Evolutionary conservation across 768 basidiomycete genomes (phyloP), one percentile per base, ranked within the genome.

Genomic region (Tylopilus rubrobrunneus): DNA sequence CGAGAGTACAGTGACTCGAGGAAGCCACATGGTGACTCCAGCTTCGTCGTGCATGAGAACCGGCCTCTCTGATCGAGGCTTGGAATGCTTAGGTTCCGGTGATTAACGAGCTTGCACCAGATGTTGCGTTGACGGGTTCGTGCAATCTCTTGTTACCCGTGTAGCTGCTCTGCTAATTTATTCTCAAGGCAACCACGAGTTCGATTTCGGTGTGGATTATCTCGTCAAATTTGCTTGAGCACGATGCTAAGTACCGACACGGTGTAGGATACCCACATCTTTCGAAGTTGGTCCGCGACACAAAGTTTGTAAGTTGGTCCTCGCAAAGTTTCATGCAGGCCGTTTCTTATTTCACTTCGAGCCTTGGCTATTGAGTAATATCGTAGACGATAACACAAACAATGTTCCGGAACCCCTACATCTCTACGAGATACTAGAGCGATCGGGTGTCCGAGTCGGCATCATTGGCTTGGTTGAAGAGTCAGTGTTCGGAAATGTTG

Each of bases 341-440:
- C 0, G 12, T 45, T 10, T 31, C 55, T 57, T 37, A 59, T 23
- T 47, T 34, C 31, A 33, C 12, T 31, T 28, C 49, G 61, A 91
- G 89, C 92, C 93, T 19, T 95, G 93, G 93, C 71, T 96, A 31
- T 67, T 96, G 53, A 92, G 90, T 65, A 97, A 97, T 64, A 88
- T 96, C 62, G 71, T 89, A 48, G 87, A 93, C 62, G 76, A 72
- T 14, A 72, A 72, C 7, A 93, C 89, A 2, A 80, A 78, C 7
- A 66, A 70, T 15, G 78, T 83, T 40, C 93, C 93, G 0, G 76
- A 80, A 44, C 70, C 73, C 45, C 65, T 95, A 4, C 70, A 78
- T 27, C 80, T 84, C 56, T 92, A 79, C 65, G 67, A 77, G 36
- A 74, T 93, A 6, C 65, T 92, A 10, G 88, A 94, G 61, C 75